Percentiles rank a stretch among this genome's conserved stretches.
Evolutionary conservation across 495 filamentous ascomycete genomes (phyloP).

Genomic region (Friedmanniomyces simplex): DNA sequence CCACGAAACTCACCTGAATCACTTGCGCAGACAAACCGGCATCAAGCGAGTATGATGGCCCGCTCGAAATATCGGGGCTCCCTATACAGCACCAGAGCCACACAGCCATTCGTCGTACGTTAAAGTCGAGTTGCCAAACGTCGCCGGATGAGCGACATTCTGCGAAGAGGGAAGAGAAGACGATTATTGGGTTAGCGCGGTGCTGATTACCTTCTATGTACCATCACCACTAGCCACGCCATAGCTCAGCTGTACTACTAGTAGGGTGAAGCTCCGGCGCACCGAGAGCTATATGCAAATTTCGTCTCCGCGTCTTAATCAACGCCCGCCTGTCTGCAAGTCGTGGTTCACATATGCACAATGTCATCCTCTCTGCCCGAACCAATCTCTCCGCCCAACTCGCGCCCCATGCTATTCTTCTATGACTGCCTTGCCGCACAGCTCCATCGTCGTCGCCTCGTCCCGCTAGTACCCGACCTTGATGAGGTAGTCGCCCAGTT

Average conservation of each 20-base stretch:
- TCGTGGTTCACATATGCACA: conserved; percentile 17
- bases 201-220: neutral
- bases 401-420: neutral
- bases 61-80: too few relatives aligned
- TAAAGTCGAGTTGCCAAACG: too few relatives aligned
- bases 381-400: neutral
- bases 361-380: neutral
- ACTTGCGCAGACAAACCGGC: neutral
- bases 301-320: neutral
- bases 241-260: neutral
- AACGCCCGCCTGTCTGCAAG: neutral
- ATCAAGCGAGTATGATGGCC: too few relatives aligned
- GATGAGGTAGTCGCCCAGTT: conserved; percentile 65
- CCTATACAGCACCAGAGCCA: too few relatives aligned
- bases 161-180: too few relatives aligned
- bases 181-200: neutral
- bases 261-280: neutral
- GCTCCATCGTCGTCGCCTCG: neutral
- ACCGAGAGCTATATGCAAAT: conserved; percentile 1
- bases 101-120: too few relatives aligned
- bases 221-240: neutral
- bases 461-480: conserved; percentile 52
- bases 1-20: neutral
- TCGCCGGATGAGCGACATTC: too few relatives aligned
- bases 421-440: neutral